Evolutionary conservation across 225 moss, liverwort and hornwort species (phyloP).

Genomic region (Straminergon stramineum): DNA sequence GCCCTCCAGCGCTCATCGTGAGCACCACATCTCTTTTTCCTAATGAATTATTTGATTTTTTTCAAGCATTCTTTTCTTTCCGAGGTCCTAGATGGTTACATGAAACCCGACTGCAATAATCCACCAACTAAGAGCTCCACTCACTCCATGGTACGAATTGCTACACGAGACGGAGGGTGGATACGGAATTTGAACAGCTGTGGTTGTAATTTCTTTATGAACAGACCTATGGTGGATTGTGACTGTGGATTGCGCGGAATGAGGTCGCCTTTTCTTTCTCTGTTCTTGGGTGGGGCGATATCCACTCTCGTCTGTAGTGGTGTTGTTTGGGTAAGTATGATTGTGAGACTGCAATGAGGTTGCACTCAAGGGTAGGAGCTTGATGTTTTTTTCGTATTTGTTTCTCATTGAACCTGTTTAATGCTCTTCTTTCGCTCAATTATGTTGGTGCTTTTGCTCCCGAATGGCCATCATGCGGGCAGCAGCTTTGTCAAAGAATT

Average conservation of each 20-base stretch:
- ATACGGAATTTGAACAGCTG: neutral
- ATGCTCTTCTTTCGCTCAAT: neutral
- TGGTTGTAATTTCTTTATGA: neutral
- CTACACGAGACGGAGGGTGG: neutral
- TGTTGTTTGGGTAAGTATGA: conserved; percentile 16
- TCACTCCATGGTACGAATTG: neutral
- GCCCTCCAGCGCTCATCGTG: conserved; percentile 5
- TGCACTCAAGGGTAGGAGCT: neutral
- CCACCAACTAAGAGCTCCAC: neutral
- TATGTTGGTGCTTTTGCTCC: neutral
- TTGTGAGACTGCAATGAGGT: neutral
- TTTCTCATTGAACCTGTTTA: neutral
- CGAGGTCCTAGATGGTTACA: neutral
- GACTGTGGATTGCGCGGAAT: neutral
- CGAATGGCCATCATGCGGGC: neutral
- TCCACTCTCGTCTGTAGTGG: conserved; percentile 6
- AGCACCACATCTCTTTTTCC: neutral
- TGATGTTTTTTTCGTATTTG: neutral
- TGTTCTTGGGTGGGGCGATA: conserved; percentile 15
- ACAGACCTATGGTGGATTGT: neutral
- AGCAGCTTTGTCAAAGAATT: neutral
- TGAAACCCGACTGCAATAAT: neutral
- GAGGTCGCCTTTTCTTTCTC: conserved; percentile 7
- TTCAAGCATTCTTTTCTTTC: neutral
- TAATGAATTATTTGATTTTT: neutral